A percentile compares a stretch with the other conserved stretches of the same genome.
These are phyloP conservation scores for Blepharisma japonicum DNA, from an alignment of 73 alveolate species.

Conservation along the genomic window DNA sequence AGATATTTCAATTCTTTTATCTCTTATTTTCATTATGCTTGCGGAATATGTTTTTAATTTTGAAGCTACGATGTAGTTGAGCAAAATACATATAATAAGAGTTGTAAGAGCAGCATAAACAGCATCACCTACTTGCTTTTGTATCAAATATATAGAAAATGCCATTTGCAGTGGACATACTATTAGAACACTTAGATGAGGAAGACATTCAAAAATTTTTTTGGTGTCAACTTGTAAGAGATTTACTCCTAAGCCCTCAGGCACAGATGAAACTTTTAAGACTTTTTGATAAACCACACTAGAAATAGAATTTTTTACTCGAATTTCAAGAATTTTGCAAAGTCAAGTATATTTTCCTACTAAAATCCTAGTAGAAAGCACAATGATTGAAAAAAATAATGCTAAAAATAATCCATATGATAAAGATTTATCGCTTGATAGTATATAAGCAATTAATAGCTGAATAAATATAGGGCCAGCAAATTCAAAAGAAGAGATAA, in stretches of 20 bases:
- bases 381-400: not conserved
- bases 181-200: not conserved
- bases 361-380: not conserved
- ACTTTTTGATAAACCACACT: slow-evolving; percentile 1
- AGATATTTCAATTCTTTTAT: slow-evolving; percentile 10
- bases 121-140: slow-evolving; percentile 8
- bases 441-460: not conserved
- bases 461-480: slow-evolving; percentile 16
- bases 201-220: slow-evolving; percentile 4
- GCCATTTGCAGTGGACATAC: not conserved
- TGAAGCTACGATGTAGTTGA: not conserved
- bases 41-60: not conserved
- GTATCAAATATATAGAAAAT: not conserved
- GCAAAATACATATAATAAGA: not conserved
- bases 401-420: slow-evolving; percentile 1
- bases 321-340: not conserved
- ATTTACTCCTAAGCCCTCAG: slow-evolving; percentile 18
- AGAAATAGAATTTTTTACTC: not conserved
- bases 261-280: not conserved
- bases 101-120: slow-evolving; percentile 16
- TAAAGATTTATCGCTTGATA: not conserved
- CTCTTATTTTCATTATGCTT: slow-evolving; percentile 8
- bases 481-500: not conserved
- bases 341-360: not conserved
- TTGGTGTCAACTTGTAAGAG: not conserved